Base-by-base conservation (phyloP, 1,284 basidiomycete species). In the Volvariella surrecta region DNA sequence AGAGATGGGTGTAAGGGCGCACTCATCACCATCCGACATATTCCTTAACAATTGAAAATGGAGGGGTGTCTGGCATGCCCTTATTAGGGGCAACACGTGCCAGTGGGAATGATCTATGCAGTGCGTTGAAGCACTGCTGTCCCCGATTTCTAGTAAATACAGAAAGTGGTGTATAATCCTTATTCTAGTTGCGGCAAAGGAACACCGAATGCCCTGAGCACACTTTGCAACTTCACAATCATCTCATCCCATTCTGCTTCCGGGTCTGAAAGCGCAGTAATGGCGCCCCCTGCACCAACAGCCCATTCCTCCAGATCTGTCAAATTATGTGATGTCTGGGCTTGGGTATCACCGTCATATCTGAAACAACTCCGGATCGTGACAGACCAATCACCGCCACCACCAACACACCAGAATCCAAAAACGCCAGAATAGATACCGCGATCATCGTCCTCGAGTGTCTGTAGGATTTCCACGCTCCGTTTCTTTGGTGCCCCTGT, bases 401-500 rank as follows among this genome's bases (percentile, higher is more conserved):
- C 94, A 32, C 91, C 83, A 17, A 94, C 77, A 45, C 87, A 86
- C 72, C 93, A 87, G 60, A 94, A 98, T 0, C 95, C 95, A 48
- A 95, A 82, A 4, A 90, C 86, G 30, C 91, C 92, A n/a, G 94
- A 97, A 59, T 99, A 99, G 19, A 94, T 70, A 17, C 83, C 77
- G 24, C 94, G 74, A 39, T 80, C 71, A 38, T 70, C 59, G 39
- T 72, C 72, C 60, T 98, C 95, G 3, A 97, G 73, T 1, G 69
- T 71, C 52, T 92, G 88, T 1, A 99, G 71, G 22, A 98, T 83
- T 61, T 95, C 88, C 1, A 97, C 86, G 41, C 88, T 91, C 15
- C 94, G 82, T 50, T 94, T 83, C 66, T 98, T 98, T 0, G 94
- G 95, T 0, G 95, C 95, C 15, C 95, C 94, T 0, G 95, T 98